phyloP scores from a whole-genome alignment of 306 rosid genomes.

The Quillaja saponaria region DNA sequence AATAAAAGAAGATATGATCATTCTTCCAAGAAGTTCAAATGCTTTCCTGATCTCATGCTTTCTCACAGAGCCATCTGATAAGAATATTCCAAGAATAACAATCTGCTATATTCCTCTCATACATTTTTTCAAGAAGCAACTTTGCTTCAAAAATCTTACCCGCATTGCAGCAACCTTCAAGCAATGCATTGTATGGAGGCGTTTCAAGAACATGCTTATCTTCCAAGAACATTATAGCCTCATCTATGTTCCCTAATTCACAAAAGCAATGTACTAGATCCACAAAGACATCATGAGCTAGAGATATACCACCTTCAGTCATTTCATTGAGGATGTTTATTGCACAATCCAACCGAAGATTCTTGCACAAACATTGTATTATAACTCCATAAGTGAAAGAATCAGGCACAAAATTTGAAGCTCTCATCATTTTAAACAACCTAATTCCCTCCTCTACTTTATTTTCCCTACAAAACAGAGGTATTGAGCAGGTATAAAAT shows the following conservation, averaged over 20 bases:
- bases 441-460: slow-evolving; percentile 54
- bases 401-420: slow-evolving; percentile 54
- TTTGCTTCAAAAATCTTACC: slow-evolving; percentile 52
- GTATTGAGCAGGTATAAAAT: slow-evolving; percentile 56
- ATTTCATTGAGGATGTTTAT: slow-evolving; percentile 54
- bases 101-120: slow-evolving; percentile 51
- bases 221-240: slow-evolving; percentile 65
- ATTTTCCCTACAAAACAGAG: slow-evolving; percentile 70
- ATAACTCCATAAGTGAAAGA: slow-evolving; percentile 47
- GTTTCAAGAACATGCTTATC: slow-evolving; percentile 53
- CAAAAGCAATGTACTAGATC: slow-evolving; percentile 52
- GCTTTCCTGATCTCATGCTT: slow-evolving; percentile 53
- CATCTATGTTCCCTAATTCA: slow-evolving; percentile 60
- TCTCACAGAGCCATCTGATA: slow-evolving; percentile 64
- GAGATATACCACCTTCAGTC: slow-evolving; percentile 42
- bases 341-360: slow-evolving; percentile 52
- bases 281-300: slow-evolving; percentile 36
- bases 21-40: slow-evolving; percentile 61
- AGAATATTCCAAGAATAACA: slow-evolving; percentile 76
- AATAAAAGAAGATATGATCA: slow-evolving; percentile 52
- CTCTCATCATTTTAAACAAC: slow-evolving; percentile 66
- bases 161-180: slow-evolving; percentile 66
- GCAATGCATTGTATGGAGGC: slow-evolving; percentile 69
- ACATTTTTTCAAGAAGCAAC: slow-evolving; percentile 56
- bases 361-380: slow-evolving; percentile 60